Evolutionary conservation across 352 stramenopile genomes (phyloP), one percentile per base, ranked within the genome.

Genomic region (Phytopythium boreale): DNA sequence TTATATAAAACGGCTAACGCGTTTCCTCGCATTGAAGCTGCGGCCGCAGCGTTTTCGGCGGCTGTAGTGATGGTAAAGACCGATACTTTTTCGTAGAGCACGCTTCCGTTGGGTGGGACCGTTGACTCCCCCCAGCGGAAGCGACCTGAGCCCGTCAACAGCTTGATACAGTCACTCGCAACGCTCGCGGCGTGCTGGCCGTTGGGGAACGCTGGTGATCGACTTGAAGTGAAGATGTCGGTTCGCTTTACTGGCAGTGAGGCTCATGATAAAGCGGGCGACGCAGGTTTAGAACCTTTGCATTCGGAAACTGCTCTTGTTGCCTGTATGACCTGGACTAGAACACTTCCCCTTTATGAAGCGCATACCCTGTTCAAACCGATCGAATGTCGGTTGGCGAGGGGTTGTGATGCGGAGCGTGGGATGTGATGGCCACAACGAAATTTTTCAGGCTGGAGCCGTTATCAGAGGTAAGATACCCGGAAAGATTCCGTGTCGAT

Each of bases 391-490:
- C 47, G 47, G 12, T 55, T 55, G 5, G 44, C 14, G 39, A 8
- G 7, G 15, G 39, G 19, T 19, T 9, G 44, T 50, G 44, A 27
- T 27, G 44, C 7, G 22, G 46, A 31, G n/a, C 2, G 22, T 31
- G 44, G 44, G 44, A 27, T 5, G 44, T 17, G 44, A 15, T 50
- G 44, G n/a, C 20, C 44, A 27, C 44, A 27, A 15, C n/a, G 44
- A 50, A 50, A 50, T 27, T 50, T 50, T 50, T 27, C 44, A 4
- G 9, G 15, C 39, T 46, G 4, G 4, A 14, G 39, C 39, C 39
- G 39, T 46, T 46, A 46, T 46, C 39, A 46, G 39, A 46, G 39
- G 49, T 56, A 56, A 39, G 49, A 56, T 56, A 56, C 49, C 22
- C 2, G 34, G 20, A 34, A 56, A 31, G 7, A 34, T 53, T 53